Evolutionary conservation across 192 early-diverging fungal genomes (phyloP).

Genomic region (Geranomyces michiganensis): DNA sequence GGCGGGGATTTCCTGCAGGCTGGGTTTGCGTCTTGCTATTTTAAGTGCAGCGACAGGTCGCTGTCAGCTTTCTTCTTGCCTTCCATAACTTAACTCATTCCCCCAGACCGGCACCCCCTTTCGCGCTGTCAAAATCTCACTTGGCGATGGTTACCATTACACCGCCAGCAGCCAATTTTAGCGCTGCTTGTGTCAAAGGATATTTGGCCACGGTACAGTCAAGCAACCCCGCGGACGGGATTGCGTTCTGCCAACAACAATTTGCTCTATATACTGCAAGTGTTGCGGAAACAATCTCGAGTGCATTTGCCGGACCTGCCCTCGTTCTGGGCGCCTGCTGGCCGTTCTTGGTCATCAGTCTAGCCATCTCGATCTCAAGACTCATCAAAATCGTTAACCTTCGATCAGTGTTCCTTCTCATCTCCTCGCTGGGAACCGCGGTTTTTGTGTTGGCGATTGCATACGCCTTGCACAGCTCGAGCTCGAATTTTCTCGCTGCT

Average conservation of each 20-base stretch:
- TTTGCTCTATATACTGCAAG: not conserved
- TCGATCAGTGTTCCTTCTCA: conserved; percentile 14
- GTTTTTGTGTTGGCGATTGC: not conserved
- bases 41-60: too few relatives aligned
- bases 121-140: too few relatives aligned
- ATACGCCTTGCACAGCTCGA: conserved; percentile 14
- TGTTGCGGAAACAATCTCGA: not conserved
- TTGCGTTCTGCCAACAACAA: conserved; percentile 14
- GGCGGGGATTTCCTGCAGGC: too few relatives aligned
- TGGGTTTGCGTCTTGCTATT: too few relatives aligned
- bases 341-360: conserved; percentile 15
- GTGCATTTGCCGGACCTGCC: conserved; percentile 8
- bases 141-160: too few relatives aligned
- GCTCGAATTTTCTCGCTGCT: conserved; percentile 1
- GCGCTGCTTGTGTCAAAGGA: not conserved
- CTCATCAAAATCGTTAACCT: conserved; percentile 12
- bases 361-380: conserved; percentile 8
- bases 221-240: not conserved
- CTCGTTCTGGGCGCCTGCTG: conserved; percentile 16
- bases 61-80: too few relatives aligned
- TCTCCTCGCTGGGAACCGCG: conserved; percentile 16
- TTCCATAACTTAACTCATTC: too few relatives aligned
- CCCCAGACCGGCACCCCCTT: too few relatives aligned
- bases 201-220: not conserved
- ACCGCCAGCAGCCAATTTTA: too few relatives aligned